Percentiles rank a stretch among this genome's conserved stretches.
Conservation (phyloP, 2,329 filamentous ascomycete genomes). For the Alternaria conjuncta region DNA sequence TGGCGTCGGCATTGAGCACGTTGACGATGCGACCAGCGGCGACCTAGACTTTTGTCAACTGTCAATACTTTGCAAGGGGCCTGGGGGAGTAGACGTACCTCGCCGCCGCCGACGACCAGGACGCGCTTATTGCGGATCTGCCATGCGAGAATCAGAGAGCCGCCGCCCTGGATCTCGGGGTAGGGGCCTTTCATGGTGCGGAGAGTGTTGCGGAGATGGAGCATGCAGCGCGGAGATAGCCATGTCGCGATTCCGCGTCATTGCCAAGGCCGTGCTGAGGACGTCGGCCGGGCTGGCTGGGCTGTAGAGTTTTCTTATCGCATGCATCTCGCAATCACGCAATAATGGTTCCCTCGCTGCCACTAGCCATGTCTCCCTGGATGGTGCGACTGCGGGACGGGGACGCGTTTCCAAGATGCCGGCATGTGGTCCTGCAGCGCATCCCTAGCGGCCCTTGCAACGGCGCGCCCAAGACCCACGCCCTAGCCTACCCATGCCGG, state of each 20-base stretch:
- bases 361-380: not conserved
- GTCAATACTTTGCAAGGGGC: conserved; percentile 29
- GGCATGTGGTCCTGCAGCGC: conserved; percentile 13
- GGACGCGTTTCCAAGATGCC: conserved; percentile 9
- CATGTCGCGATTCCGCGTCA: conserved; percentile 18
- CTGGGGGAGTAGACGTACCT: conserved; percentile 64
- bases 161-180: conserved; percentile 84
- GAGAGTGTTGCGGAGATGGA: conserved; percentile 24
- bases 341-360: not conserved
- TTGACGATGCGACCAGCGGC: conserved; percentile 93
- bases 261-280: conserved; percentile 15
- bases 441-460: conserved; percentile 26
- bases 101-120: conserved; percentile 92
- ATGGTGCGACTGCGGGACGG: not conserved
- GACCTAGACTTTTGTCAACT: conserved; percentile 67
- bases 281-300: not conserved
- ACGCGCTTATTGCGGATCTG: conserved; percentile 89
- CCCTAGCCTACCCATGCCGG: conserved; percentile 11
- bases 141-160: conserved; percentile 94
- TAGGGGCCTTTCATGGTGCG: conserved; percentile 63
- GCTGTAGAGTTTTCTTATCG: not conserved
- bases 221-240: conserved; percentile 33
- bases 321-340: not conserved
- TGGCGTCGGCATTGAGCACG: conserved; percentile 92
- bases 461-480: conserved; percentile 21